Evolutionary conservation across 805 yeast species (phyloP).

Genomic region (Wickerhamomyces bisporus): DNA sequence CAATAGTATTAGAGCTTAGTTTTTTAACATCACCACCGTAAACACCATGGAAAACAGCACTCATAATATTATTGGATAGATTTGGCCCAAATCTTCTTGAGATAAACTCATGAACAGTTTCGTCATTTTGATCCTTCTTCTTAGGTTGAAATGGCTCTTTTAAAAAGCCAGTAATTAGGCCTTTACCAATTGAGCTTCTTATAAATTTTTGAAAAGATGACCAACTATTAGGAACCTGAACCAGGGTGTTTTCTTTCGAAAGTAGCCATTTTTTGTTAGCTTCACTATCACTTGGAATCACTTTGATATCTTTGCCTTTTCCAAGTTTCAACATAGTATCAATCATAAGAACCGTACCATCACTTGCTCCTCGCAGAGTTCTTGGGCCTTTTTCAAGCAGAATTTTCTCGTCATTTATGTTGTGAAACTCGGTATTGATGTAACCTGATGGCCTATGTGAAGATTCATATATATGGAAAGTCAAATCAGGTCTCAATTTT

Average conservation of each 20-base stretch:
- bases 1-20: slow-evolving; percentile 59
- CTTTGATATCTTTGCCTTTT: slow-evolving; percentile 45
- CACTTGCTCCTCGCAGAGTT: slow-evolving; percentile 77
- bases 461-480: slow-evolving; percentile 58
- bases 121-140: slow-evolving; percentile 42
- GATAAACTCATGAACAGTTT: slow-evolving; percentile 64
- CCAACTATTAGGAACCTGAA: slow-evolving; percentile 48
- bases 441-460: slow-evolving; percentile 68
- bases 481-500: slow-evolving; percentile 71
- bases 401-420: slow-evolving; percentile 25
- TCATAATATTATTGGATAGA: slow-evolving; percentile 51
- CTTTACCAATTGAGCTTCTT: slow-evolving; percentile 39
- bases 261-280: slow-evolving; percentile 74
- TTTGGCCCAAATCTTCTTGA: slow-evolving; percentile 61
- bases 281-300: slow-evolving; percentile 47
- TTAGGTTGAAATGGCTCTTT: slow-evolving; percentile 45
- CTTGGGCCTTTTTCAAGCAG: slow-evolving; percentile 83
- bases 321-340: slow-evolving; percentile 52
- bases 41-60: slow-evolving; percentile 85
- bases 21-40: slow-evolving; percentile 78
- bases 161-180: slow-evolving; percentile 38
- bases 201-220: slow-evolving; percentile 30
- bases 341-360: slow-evolving; percentile 66
- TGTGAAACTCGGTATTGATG: slow-evolving; percentile 49
- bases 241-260: slow-evolving; percentile 38